Percentiles rank a stretch among this genome's conserved stretches.
These are phyloP conservation scores for Calonectria crousiana DNA, from an alignment of 2,329 filamentous ascomycete genomes.

Conservation along the genomic window DNA sequence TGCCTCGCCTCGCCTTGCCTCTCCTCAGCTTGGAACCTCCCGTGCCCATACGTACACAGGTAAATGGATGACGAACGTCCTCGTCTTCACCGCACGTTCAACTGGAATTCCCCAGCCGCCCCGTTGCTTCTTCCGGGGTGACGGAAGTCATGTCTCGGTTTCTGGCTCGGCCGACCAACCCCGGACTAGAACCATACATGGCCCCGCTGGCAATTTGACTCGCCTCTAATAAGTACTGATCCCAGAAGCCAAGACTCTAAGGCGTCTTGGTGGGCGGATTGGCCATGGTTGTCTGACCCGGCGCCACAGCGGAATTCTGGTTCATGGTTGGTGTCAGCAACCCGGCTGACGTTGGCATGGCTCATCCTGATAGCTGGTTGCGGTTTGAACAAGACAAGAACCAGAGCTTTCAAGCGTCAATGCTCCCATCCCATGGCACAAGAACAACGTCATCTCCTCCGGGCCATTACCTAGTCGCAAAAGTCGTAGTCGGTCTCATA, in stretches of 20 bases:
- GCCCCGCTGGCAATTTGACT: constrained; percentile 18
- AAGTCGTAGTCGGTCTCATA: background rate
- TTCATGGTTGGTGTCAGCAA: background rate
- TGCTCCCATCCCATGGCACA: background rate
- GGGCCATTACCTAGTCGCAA: background rate
- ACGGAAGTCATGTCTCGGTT: constrained; percentile 4
- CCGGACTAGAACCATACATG: background rate
- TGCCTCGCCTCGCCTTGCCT: background rate
- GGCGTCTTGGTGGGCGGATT: constrained; percentile 1
- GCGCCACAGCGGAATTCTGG: constrained; percentile 10
- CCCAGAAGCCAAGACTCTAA: constrained; percentile 12
- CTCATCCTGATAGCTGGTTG: background rate
- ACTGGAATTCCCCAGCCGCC: constrained; percentile 15
- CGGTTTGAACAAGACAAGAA: background rate
- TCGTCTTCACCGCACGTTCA: constrained; percentile 17
- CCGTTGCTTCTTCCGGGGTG: constrained; percentile 7
- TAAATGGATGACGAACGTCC: background rate
- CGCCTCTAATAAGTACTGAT: constrained; percentile 5
- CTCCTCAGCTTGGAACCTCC: background rate
- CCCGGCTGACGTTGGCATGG: background rate
- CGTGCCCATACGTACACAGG: background rate
- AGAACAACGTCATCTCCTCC: background rate
- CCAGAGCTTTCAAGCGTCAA: too few relatives aligned
- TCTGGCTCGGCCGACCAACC: background rate
- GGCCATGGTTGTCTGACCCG: background rate